These are phyloP conservation scores for Amanita fuliginea DNA, from an alignment of 768 basidiomycete species.

Conservation along the genomic window DNA sequence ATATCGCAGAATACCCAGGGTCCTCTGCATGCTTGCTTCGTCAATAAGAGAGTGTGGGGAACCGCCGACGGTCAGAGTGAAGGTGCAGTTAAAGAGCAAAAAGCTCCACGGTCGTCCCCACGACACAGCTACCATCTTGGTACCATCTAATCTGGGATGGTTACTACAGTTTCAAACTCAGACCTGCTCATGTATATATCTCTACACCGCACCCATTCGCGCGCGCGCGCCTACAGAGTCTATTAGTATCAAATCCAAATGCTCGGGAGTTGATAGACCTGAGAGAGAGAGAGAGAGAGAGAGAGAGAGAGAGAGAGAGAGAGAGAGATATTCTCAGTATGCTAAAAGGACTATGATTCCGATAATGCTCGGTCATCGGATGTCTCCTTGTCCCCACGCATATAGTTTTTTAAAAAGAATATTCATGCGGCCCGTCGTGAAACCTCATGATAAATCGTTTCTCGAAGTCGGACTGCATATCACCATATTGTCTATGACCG, in stretches of 20 bases:
- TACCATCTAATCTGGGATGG: too few species aligned
- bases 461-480: background rate
- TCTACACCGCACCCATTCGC: background rate
- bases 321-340: background rate
- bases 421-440: background rate
- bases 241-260: conserved; percentile 1
- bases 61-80: conserved; percentile 22
- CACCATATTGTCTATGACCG: background rate
- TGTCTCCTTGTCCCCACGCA: background rate
- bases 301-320: background rate
- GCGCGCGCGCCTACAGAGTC: conserved; percentile 1
- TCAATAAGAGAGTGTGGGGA: conserved; percentile 21
- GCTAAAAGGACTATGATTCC: background rate
- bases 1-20: conserved; percentile 44
- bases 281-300: background rate
- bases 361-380: background rate
- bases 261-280: background rate
- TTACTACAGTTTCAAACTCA: conserved; percentile 2
- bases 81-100: conserved; percentile 1
- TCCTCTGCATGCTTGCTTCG: conserved; percentile 30
- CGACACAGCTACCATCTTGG: background rate
- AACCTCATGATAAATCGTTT: background rate
- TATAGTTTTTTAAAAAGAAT: background rate
- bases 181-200: background rate
- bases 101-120: conserved; percentile 2